phyloP scores from a whole-genome alignment of 768 basidiomycete genomes.

The Pluteus cervinus region DNA sequence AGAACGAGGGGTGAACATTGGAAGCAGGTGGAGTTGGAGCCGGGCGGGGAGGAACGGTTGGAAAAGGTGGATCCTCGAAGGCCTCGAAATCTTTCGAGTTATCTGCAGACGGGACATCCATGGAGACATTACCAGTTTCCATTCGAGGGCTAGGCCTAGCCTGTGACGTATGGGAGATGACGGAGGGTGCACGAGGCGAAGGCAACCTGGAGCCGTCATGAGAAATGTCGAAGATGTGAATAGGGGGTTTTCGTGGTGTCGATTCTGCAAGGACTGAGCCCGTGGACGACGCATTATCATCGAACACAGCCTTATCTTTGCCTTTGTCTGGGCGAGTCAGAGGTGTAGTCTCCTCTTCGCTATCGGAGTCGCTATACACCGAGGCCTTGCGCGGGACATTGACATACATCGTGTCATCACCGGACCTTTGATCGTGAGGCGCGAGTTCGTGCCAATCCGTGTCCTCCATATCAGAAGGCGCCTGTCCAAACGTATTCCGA shows the following conservation, averaged over 20 bases:
- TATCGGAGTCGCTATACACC: conserved; percentile 4
- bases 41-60: conserved; percentile 33
- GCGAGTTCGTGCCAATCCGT: conserved; percentile 3
- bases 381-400: conserved; percentile 3
- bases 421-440: too few species aligned
- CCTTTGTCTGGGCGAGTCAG: conserved; percentile 32
- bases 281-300: conserved; percentile 29
- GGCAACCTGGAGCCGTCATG: background rate
- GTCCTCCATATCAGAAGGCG: conserved; percentile 3
- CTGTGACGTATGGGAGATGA: conserved; percentile 8
- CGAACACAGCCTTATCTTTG: conserved; percentile 37
- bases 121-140: conserved; percentile 10
- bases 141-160: conserved; percentile 34
- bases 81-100: conserved; percentile 23
- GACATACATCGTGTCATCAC: conserved; percentile 3
- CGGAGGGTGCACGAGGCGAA: conserved; percentile 7
- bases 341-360: conserved; percentile 3
- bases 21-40: too few species aligned
- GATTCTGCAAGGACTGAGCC: conserved; percentile 37
- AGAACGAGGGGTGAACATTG: conserved; percentile 38
- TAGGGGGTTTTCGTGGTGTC: conserved; percentile 46
- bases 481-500: conserved; percentile 2
- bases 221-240: conserved; percentile 50
- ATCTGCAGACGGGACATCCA: conserved; percentile 5
- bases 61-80: conserved; percentile 37